phyloP scores from a whole-genome alignment of 306 rosid species.

The Hippophae rhamnoides region DNA sequence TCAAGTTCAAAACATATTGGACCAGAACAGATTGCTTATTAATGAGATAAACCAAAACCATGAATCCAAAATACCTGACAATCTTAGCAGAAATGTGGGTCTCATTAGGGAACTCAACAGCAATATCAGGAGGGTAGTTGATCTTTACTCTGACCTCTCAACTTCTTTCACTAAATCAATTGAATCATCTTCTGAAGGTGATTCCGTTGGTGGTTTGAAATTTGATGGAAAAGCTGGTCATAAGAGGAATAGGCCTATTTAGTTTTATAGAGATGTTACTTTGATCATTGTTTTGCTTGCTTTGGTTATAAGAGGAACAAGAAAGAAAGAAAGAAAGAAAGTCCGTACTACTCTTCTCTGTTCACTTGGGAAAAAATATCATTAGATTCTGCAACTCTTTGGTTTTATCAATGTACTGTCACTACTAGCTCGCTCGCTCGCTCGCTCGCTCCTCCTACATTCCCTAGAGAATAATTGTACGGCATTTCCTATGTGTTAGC shows the following conservation, averaged over 20 bases:
- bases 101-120: conserved; percentile 84
- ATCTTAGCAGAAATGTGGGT: conserved; percentile 79
- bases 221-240: conserved; percentile 63
- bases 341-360: conserved; percentile 4
- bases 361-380: conserved; percentile 12
- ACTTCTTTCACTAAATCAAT: conserved; percentile 74
- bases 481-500: conserved; percentile 11
- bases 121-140: conserved; percentile 89
- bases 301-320: no score
- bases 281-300: conserved; percentile 19
- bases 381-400: conserved; percentile 33
- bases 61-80: conserved; percentile 86
- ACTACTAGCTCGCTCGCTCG: conserved; percentile 6
- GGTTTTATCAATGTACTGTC: conserved; percentile 1
- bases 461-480: conserved; percentile 44
- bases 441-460: conserved; percentile 35
- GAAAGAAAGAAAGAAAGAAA: no score
- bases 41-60: conserved; percentile 96
- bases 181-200: conserved; percentile 90
- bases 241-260: conserved; percentile 62
- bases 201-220: conserved; percentile 70
- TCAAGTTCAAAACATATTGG: conserved; percentile 86
- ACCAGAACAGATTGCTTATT: conserved; percentile 84
- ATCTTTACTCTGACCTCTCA: conserved; percentile 90
- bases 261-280: not conserved